Percentiles rank a stretch among this genome's conserved stretches.
These are phyloP conservation scores for Lycium barbarum DNA, from an alignment of 257 asterid species.

Conservation along the genomic window DNA sequence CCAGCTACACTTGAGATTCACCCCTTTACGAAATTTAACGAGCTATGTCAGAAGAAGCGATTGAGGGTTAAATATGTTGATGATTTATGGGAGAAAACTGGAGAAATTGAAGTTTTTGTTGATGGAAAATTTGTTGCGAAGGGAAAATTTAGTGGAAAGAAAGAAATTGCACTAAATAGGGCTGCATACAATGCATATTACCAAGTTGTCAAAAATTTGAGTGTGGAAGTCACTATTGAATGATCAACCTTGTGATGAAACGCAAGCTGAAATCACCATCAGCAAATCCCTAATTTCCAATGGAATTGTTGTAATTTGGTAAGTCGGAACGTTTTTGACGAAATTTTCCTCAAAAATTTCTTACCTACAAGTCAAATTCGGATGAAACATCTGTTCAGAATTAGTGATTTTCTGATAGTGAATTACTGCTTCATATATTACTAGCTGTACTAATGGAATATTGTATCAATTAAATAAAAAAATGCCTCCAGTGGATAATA, in stretches of 20 bases:
- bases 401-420: too few relatives aligned
- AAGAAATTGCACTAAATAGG: constrained; percentile 42
- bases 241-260: not conserved
- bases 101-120: constrained; percentile 42
- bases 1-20: constrained; percentile 38
- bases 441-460: not conserved
- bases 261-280: not conserved
- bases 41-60: constrained; percentile 47
- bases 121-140: constrained; percentile 35
- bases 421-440: not conserved
- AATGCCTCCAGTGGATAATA: too few relatives aligned
- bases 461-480: too few relatives aligned
- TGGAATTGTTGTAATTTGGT: not conserved
- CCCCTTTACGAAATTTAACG: constrained; percentile 43
- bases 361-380: not conserved
- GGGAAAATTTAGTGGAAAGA: constrained; percentile 43
- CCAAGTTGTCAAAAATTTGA: not conserved
- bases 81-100: constrained; percentile 45
- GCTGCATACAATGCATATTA: constrained; percentile 50
- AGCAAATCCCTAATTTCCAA: not conserved
- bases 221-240: not conserved
- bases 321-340: not conserved
- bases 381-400: not conserved
- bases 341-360: not conserved
- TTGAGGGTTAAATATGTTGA: constrained; percentile 31